Percentiles rank a stretch among this genome's conserved stretches.
These are phyloP conservation scores for Mycena sanguinolenta DNA, from an alignment of 768 basidiomycete species.

Conservation along the genomic window DNA sequence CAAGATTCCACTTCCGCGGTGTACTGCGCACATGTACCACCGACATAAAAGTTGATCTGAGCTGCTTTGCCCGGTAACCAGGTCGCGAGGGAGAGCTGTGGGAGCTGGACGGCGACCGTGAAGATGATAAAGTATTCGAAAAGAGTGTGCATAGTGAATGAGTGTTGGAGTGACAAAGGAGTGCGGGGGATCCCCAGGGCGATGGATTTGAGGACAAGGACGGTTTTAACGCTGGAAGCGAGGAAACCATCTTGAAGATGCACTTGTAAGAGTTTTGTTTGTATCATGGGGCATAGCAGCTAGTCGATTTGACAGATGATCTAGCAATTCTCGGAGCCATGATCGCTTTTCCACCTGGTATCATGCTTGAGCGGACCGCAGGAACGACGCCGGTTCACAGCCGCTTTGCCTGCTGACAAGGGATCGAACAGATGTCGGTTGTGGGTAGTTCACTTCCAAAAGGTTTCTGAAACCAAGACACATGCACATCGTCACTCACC, in stretches of 20 bases:
- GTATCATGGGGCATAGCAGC: not conserved
- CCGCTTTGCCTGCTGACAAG: too few species aligned
- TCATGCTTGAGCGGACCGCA: too few species aligned
- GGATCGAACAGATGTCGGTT: too few species aligned
- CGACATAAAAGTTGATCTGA: constrained; percentile 20
- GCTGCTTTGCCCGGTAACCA: constrained; percentile 19
- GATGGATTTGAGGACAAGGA: not conserved
- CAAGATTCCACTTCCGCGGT: not conserved
- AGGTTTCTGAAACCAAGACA: too few species aligned
- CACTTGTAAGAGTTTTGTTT: not conserved
- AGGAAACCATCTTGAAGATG: not conserved
- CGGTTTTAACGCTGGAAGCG: not conserved
- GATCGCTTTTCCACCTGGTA: not conserved
- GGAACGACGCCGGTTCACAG: too few species aligned
- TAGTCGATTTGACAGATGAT: not conserved
- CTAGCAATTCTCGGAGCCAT: not conserved
- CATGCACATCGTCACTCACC: too few species aligned
- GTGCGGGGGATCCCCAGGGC: not conserved
- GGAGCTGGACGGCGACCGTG: not conserved
- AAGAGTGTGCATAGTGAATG: constrained; percentile 1
- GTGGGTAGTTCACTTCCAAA: too few species aligned
- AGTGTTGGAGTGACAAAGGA: not conserved
- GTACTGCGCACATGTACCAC: not conserved
- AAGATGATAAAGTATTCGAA: not conserved
- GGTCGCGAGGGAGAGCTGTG: not conserved